Evolutionary conservation across 805 yeast genomes (phyloP), one percentile per base, ranked within the genome.

Genomic region (Zygoascus tannicola): DNA sequence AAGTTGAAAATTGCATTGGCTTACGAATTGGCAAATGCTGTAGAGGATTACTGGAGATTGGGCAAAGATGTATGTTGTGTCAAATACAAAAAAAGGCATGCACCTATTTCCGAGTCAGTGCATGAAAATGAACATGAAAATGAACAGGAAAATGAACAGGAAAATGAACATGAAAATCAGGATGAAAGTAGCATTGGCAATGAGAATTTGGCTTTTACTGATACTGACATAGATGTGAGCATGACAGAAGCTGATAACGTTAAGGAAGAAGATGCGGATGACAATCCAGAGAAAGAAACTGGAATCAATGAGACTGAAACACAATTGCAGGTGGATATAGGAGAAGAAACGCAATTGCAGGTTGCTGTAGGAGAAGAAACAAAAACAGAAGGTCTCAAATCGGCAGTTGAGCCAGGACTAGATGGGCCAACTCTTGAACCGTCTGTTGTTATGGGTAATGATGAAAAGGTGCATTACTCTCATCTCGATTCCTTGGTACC

Each of bases 1-100:
- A 81, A 84, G 56, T 76, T 71, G 57, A 85, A 81, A 57, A 66
- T 77, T 46, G 84, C 86, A 0, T 74, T 81, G 44, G 82, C 92
- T 57, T 72, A 76, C 8, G 68, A 71, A 36, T 65, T 88, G 26
- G 82, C 96, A 0, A 80, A 76, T 47, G 82, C 87, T 0, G 74
- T 90, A 1, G 63, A 67, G 56, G 94, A 85, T 48, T 86, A 78
- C 58, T 85, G 95, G 94, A 67, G 56, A 1, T 75, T 73, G 52
- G 96, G 96, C 0, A 78, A 77, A 56, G 64, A 59, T 5, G 74
- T 73, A 18, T 71, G 76, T 50, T 80, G 94, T 55, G 65, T 85
- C 12, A 75, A 71, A 47, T 62, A 74, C 41, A 73, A 67, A 50
- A 22, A 7, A 14, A 37, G 18, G 40, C 40, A 37, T 26, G 30